phyloP scores from a whole-genome alignment of 169 alveolate genomes.

The Plasmodium reichenowi region DNA sequence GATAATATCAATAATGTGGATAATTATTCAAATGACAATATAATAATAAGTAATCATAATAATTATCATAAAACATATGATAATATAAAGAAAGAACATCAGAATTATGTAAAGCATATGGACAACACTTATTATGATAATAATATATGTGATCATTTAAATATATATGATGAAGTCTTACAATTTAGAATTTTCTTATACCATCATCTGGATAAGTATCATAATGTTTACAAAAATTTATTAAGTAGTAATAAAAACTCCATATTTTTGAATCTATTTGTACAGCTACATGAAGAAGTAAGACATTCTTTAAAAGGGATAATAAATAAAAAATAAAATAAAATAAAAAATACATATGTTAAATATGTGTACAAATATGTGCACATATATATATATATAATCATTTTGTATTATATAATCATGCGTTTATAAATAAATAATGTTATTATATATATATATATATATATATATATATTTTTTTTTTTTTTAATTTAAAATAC shows the following conservation, averaged over 20 bases:
- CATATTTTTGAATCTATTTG: constrained; percentile 23
- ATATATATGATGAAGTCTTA: constrained; percentile 15
- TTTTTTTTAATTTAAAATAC: too few species aligned
- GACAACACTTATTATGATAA: background rate
- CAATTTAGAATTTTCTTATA: constrained; percentile 41
- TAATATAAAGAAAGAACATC: background rate
- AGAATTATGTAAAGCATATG: background rate
- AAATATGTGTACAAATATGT: background rate
- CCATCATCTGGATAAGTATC: constrained; percentile 60
- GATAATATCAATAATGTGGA: too few species aligned
- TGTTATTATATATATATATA: too few species aligned
- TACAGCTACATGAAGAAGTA: constrained; percentile 33
- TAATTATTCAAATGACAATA: too few species aligned
- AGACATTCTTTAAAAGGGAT: constrained; percentile 32
- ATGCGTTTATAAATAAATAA: too few species aligned
- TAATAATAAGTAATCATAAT: background rate
- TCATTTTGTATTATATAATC: too few species aligned
- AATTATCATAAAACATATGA: background rate
- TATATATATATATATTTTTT: too few species aligned
- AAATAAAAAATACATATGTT: background rate
- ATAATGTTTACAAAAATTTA: constrained; percentile 39
- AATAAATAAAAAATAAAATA: background rate
- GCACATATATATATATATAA: too few species aligned
- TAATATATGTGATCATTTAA: background rate
- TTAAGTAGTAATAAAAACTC: constrained; percentile 23